Conservation (phyloP, 2,329 filamentous ascomycete species). For the Aspergillus novoparasiticus region DNA sequence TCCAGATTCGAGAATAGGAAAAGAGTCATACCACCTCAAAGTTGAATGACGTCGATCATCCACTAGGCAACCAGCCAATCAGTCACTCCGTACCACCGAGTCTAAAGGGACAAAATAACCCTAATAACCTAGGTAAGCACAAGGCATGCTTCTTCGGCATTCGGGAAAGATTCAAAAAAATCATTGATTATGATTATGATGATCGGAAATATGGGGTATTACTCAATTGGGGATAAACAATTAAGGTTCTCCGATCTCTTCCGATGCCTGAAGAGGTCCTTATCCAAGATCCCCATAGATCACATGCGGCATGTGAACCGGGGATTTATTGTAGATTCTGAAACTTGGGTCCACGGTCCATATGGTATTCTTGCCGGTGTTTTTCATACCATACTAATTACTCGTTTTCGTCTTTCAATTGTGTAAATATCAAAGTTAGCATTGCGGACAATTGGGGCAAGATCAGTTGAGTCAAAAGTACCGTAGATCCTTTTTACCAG, state of each 20-base stretch:
- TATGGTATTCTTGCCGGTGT: neutral
- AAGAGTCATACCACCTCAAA: neutral
- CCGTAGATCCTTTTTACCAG: neutral
- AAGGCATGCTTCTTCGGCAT: neutral
- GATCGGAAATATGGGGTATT: neutral
- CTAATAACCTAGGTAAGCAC: conserved; percentile 1
- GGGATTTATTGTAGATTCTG: neutral
- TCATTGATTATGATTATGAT: neutral
- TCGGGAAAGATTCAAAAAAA: neutral
- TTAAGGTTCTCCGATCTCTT: conserved; percentile 4
- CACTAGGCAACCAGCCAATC: neutral
- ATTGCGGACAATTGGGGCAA: no score
- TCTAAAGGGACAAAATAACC: neutral
- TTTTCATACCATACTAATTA: neutral
- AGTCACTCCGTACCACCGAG: neutral
- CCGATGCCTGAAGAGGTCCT: neutral
- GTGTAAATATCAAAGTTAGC: neutral
- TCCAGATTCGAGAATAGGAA: neutral
- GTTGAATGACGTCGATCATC: neutral
- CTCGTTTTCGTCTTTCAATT: neutral
- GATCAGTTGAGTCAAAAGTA: neutral
- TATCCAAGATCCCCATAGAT: neutral
- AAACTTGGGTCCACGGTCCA: neutral
- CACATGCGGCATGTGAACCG: conserved; percentile 1
- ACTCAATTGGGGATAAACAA: neutral